Evolutionary conservation across 1,284 basidiomycete species (phyloP), one percentile per base, ranked within the genome.

Genomic region (Acaromyces ingoldii): DNA sequence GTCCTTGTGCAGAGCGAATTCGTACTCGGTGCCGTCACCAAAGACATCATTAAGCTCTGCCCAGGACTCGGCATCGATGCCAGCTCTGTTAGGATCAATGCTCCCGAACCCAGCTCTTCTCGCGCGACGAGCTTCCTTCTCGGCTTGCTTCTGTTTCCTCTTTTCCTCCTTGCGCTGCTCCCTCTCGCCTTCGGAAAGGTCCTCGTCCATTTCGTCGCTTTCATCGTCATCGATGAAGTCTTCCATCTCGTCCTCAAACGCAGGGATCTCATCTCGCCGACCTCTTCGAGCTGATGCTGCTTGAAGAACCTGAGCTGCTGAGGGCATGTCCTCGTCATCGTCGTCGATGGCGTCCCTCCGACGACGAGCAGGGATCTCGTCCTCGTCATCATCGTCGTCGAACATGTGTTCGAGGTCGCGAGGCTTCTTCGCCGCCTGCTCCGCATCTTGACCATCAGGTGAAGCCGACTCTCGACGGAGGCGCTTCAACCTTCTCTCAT

Each of bases 1-100:
- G 40, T 93, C 91, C 9, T 82, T 86, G 38, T 81, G 85, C 49
- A 97, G 77, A 1, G 92, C 92, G 88, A 89, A 95, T 64, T 90
- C 91, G 71, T 93, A 99, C 63, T 98, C 93, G 67, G 88, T 85
- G 17, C 95, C 95, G 65, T 95, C 89, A 31, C 95, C 95, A 70
- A 98, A 98, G 9, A 98, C 90, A 60, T 92, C 93, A 60, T 88
- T 87, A 43, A 98, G 88, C 77, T 97, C 95, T 55, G 91, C 87
- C 91, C 91, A 96, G 29, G 91, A 88, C 70, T 92, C 96, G 58
- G 13, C 60, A 55, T 58, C 50, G 53, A 67, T 52, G 31, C 49
- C 49, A 56, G 63, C 71, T 53, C 63, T 65, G 65, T 45, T 53
- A 29, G 55, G 42, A 43, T 53, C 49, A 7, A 72, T 63, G 41